Evolutionary conservation across 2,329 filamentous ascomycete genomes (phyloP), one percentile per base, ranked within the genome.

Genomic region (Phyllosticta paracitricarpa): DNA sequence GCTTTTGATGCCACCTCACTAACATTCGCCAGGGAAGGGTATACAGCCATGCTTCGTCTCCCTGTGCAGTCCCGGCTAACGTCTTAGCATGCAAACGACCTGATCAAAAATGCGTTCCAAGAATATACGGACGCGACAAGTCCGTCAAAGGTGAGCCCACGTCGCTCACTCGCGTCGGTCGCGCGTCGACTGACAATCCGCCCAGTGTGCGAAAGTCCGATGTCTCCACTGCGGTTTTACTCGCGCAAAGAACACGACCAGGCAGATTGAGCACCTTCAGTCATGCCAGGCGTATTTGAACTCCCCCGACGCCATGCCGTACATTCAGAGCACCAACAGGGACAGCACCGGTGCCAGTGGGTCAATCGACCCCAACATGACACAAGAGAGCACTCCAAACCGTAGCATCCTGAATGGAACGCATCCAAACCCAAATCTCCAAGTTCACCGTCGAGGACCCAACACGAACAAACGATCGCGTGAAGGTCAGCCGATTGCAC

Each of bases 161-260:
- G 30, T 56, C 35, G 24, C 33, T 30, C 26, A 25, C 35, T 51
- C 53, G 22, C 53, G 22, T 51, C 51, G 56, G 22, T 51, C 51
- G 56, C 56, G 8, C 53, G 54, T 53, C 56, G 33, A 62, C 61
- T 54, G 8, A 56, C 12, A 33, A 26, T 17, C 7, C 19, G 33
- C 22, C n/a, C 53, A 78, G 74, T 79, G 78, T 66, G 77, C 77
- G 65, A 79, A 78, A 63, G 76, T 79, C 12, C 75, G 78, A 65
- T 80, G 78, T 65, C 70, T 75, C 19, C 73, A 78, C 63, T 81
- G 78, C 69, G 78, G 78, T 63, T 80, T 74, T 66, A 75, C 78
- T 51, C 75, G 78, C 63, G 78, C 78, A 35, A 79, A 79, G 70
- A 81, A 81, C 68, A 78, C 77, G 10, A 80, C 78, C 9, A 75